phyloP scores from a whole-genome alignment of 2,329 filamentous ascomycete species.

The Trichoderma semiorbis region DNA sequence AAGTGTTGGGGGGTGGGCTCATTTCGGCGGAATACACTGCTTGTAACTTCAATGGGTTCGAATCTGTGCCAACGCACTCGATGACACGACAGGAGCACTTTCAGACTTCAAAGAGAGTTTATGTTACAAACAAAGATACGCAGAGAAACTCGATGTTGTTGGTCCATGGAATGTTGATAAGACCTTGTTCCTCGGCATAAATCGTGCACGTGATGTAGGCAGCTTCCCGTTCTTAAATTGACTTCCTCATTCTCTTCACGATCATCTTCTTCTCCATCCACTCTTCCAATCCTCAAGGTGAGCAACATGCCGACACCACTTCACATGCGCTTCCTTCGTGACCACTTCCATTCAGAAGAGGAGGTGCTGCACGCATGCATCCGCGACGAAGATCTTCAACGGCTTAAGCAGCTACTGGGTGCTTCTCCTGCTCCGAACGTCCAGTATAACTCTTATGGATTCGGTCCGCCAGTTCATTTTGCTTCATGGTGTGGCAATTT shows the following conservation, averaged over 20 bases:
- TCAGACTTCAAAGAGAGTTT: background rate
- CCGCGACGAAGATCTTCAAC: constrained; percentile 6
- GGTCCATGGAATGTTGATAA: background rate
- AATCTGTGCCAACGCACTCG: background rate
- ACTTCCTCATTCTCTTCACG: background rate
- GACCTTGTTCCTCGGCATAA: background rate
- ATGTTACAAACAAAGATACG: background rate
- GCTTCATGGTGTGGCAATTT: constrained; percentile 17
- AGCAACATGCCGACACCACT: background rate
- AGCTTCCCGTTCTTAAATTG: background rate
- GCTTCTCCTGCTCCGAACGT: background rate
- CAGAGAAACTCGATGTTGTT: background rate
- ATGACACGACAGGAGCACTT: background rate
- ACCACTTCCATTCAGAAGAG: background rate
- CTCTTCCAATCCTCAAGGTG: background rate
- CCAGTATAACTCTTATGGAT: constrained; percentile 1
- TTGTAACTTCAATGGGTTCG: background rate
- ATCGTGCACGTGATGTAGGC: background rate
- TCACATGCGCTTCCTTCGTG: background rate
- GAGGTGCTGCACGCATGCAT: constrained; percentile 17
- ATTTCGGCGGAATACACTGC: background rate
- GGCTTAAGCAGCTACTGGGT: background rate
- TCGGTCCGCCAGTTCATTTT: constrained; percentile 20
- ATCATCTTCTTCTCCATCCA: background rate
- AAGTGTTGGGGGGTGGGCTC: background rate